A percentile compares a stretch with the other conserved stretches of the same genome.
phyloP scores from a whole-genome alignment of 805 yeast genomes.

The Schizosaccharomyces octosporus region DNA sequence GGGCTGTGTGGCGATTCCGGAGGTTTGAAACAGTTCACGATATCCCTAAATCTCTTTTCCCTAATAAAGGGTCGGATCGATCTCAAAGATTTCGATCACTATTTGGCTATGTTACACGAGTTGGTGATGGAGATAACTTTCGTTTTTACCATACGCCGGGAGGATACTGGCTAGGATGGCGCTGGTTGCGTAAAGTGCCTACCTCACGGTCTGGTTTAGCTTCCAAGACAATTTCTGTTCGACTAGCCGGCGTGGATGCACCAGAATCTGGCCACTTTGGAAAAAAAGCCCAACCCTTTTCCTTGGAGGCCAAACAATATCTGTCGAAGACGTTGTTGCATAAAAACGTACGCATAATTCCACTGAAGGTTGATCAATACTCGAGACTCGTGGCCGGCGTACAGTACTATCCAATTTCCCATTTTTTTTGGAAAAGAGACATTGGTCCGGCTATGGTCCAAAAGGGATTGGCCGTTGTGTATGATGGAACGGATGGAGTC shows the following conservation, averaged over 20 bases:
- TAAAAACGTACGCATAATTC: not conserved
- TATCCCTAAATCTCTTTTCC: not conserved
- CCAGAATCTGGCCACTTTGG: slow-evolving; percentile 93
- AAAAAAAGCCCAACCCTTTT: slow-evolving; percentile 55
- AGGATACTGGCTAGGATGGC: slow-evolving; percentile 74
- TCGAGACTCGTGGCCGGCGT: slow-evolving; percentile 1
- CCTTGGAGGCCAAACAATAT: not conserved
- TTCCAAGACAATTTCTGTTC: slow-evolving; percentile 48
- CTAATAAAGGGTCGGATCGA: not conserved
- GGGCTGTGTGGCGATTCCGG: too few species aligned
- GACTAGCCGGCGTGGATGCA: slow-evolving; percentile 87
- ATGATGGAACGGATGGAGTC: slow-evolving; percentile 59
- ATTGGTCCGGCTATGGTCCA: slow-evolving; percentile 72
- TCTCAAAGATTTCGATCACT: slow-evolving; percentile 44
- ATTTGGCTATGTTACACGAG: slow-evolving; percentile 9
- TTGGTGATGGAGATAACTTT: slow-evolving; percentile 41
- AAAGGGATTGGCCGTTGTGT: slow-evolving; percentile 64
- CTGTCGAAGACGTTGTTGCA: not conserved
- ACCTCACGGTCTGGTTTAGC: slow-evolving; percentile 2
- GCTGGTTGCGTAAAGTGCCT: slow-evolving; percentile 59
- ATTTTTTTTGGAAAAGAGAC: slow-evolving; percentile 42
- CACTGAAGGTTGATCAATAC: not conserved
- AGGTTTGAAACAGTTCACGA: too few species aligned
- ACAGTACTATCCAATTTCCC: slow-evolving; percentile 34
- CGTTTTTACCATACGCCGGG: slow-evolving; percentile 87